Conservation (phyloP, 371 early-diverging fungal genomes). For the Umbelopsis sp. region DNA sequence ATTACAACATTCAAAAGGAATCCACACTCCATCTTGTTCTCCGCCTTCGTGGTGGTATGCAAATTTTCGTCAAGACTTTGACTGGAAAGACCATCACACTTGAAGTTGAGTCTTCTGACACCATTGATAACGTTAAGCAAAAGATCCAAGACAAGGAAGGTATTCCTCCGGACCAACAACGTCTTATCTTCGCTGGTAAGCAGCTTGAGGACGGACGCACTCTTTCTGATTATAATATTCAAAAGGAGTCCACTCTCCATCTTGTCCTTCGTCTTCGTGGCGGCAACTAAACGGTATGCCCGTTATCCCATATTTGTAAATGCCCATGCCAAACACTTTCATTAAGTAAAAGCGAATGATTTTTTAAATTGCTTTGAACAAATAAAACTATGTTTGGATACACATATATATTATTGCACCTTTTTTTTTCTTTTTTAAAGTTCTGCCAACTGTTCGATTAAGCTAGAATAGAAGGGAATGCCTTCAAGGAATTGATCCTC, state of each 20-base stretch:
- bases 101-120: no score
- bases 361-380: not conserved
- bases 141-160: constrained; percentile 84
- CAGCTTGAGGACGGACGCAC: constrained; percentile 97
- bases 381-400: constrained; percentile 2
- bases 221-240: constrained; percentile 82
- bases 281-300: constrained; percentile 32
- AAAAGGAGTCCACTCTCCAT: constrained; percentile 95
- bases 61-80: no score
- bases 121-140: constrained; percentile 50
- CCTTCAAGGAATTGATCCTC: constrained; percentile 70
- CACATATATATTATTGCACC: not conserved
- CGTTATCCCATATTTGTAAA: constrained; percentile 4
- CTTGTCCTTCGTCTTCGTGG: constrained; percentile 95
- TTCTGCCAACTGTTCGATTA: constrained; percentile 49
- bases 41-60: no score
- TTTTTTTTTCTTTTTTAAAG: not conserved
- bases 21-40: no score
- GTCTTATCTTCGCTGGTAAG: constrained; percentile 98
- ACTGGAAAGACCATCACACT: no score
- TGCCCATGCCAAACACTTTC: not conserved
- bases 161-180: constrained; percentile 99
- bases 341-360: not conserved
- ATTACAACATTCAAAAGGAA: no score
- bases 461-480: constrained; percentile 64